Base-by-base conservation (phyloP, 345 rosid genomes). In the Citrus reticulata region DNA sequence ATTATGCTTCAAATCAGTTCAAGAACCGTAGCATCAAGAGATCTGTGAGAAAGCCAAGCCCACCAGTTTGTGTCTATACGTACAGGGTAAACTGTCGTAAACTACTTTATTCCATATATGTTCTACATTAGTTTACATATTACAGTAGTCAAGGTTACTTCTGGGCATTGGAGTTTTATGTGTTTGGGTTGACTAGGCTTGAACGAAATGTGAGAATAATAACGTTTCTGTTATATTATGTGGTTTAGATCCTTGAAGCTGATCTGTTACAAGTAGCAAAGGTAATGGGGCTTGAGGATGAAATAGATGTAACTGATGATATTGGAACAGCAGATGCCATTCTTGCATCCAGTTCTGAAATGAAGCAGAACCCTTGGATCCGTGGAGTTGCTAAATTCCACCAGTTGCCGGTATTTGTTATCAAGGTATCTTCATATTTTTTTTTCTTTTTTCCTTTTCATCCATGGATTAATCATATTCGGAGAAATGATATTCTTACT, bases 241-340 rank as follows among this genome's bases (percentile, higher is more conserved):
- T 75, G 77, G 22, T 73, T 63, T 80, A 92, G 98, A 93, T 92
- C 79, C 88, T 89, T 61, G 97, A 92, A 89, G 90, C 92, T 79
- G 97, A 95, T 88, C 86, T 95, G 75, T 83, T 90, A 62, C 93
- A 93, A 88, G 97, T 95, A 81, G 94, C 95, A n/a, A 85, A 81
- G 60, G 97, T 91, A 19, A 90, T 95, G 99, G 99, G 98, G 61
- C 91, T 92, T 37, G 94, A 92, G 57, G 90, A 89, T 46, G 89
- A 87, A 46, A 85, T 95, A 74, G 92, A 91, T 79, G 88, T 86
- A 17, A 92, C 93, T 7, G 97, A 91, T 87, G 97, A 93, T 84
- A 87, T 93, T 81, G 97, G 92, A 79, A 85, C 78, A 72, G 99
- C 97, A 42, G 91, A 92, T 88, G 93, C 93, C 77, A 89, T 95